These are phyloP conservation scores for Pichia sp. DNA, from an alignment of 1,139 yeast species.

Conservation along the genomic window DNA sequence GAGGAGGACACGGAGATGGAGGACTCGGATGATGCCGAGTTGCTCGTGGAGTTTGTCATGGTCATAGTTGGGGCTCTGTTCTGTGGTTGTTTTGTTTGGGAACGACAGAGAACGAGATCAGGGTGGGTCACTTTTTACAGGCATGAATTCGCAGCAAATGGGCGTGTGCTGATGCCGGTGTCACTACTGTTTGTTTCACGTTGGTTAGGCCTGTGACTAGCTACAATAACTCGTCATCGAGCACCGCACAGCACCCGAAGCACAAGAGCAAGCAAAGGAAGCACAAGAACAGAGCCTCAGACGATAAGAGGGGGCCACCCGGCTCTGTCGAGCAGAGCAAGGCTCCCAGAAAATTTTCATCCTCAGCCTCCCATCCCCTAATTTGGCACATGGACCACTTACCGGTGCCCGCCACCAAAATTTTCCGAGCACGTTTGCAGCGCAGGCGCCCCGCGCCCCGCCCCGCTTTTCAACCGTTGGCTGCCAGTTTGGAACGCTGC, in stretches of 20 bases:
- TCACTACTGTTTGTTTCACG: not conserved
- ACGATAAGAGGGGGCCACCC: too few relatives aligned
- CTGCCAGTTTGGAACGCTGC: too few relatives aligned
- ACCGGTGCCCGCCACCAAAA: not conserved
- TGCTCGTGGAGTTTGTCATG: conserved; percentile 46
- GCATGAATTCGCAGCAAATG: not conserved
- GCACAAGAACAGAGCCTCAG: too few relatives aligned
- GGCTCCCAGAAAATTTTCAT: not conserved
- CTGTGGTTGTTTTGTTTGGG: not conserved
- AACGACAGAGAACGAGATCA: not conserved
- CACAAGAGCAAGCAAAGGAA: too few relatives aligned
- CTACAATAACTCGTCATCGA: too few relatives aligned
- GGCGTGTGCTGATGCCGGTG: not conserved
- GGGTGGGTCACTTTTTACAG: conserved; percentile 4
- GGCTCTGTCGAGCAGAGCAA: too few relatives aligned
- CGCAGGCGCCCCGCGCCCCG: not conserved
- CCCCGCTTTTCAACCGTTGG: not conserved
- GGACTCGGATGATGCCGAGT: conserved; percentile 30
- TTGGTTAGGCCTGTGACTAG: not conserved
- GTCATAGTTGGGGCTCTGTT: not conserved
- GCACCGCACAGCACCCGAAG: too few relatives aligned
- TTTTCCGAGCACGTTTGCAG: not conserved
- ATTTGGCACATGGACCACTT: too few relatives aligned
- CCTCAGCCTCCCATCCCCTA: too few relatives aligned
- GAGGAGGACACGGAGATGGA: conserved; percentile 31